phyloP scores from a whole-genome alignment of 352 stramenopile genomes.

The Saprolegnia parasitica region DNA sequence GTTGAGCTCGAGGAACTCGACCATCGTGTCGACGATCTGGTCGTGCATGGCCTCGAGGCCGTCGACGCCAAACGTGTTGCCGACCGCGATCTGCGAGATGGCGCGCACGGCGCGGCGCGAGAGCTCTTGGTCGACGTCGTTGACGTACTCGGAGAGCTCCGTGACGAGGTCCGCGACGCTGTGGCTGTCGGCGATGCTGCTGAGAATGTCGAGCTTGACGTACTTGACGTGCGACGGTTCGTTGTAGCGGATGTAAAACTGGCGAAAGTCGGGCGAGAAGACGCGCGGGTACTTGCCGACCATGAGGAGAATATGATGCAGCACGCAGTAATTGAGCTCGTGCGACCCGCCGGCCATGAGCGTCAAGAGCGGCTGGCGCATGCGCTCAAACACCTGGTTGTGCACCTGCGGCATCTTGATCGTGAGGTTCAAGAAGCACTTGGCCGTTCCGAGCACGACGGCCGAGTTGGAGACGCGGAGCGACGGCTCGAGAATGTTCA shows the following conservation, averaged over 20 bases:
- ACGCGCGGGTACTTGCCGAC: slow-evolving; percentile 92
- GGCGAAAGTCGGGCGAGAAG: slow-evolving; percentile 97
- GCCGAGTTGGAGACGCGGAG: slow-evolving; percentile 94
- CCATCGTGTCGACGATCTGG: slow-evolving; percentile 88
- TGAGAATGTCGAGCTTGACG: slow-evolving; percentile 96
- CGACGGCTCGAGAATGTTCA: slow-evolving; percentile 95
- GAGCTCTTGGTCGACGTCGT: slow-evolving; percentile 92
- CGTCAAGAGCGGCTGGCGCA: slow-evolving; percentile 96
- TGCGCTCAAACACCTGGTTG: slow-evolving; percentile 83
- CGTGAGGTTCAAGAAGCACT: slow-evolving; percentile 97
- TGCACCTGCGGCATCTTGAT: slow-evolving; percentile 88
- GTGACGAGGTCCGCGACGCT: slow-evolving; percentile 95
- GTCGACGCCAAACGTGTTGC: slow-evolving; percentile 56
- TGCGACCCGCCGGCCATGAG: slow-evolving; percentile 93
- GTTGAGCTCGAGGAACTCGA: slow-evolving; percentile 97
- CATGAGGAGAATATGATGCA: slow-evolving; percentile 96
- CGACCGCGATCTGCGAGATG: slow-evolving; percentile 91
- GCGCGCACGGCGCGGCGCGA: slow-evolving; percentile 88
- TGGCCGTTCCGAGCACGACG: slow-evolving; percentile 95
- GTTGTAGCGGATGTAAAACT: slow-evolving; percentile 98
- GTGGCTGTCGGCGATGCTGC: slow-evolving; percentile 90
- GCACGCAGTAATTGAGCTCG: slow-evolving; percentile 93
- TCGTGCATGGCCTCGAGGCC: slow-evolving; percentile 69
- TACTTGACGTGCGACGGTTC: slow-evolving; percentile 98
- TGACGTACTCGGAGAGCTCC: slow-evolving; percentile 97